Evolutionary conservation across 805 yeast species (phyloP).

Genomic region (Yarrowia sp.): DNA sequence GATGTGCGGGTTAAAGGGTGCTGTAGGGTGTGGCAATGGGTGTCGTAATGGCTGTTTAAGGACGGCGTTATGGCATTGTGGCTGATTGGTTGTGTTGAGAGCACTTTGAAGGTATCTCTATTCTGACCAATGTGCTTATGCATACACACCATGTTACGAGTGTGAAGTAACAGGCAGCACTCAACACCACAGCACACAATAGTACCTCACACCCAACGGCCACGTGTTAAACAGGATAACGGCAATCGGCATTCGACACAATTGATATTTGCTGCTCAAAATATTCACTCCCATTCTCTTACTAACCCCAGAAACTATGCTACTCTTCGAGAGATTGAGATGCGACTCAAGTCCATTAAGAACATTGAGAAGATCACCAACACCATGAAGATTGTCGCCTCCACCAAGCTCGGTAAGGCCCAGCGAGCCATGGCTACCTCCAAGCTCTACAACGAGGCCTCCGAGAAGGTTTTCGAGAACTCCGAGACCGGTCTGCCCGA

Average conservation of each 20-base stretch:
- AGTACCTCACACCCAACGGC: no score
- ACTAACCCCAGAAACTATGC: constrained; percentile 80
- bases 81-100: background rate
- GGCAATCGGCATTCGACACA: no score
- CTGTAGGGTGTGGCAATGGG: constrained; percentile 3
- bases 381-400: constrained; percentile 99
- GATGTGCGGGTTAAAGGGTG: background rate
- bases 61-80: background rate
- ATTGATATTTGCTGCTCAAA: background rate
- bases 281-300: background rate
- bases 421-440: constrained; percentile 92
- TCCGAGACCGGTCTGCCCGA: constrained; percentile 75
- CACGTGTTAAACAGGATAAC: no score
- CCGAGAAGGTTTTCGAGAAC: constrained; percentile 75
- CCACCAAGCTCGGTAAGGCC: constrained; percentile 94
- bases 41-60: background rate
- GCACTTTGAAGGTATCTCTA: background rate
- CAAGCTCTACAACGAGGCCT: constrained; percentile 82
- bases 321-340: constrained; percentile 97
- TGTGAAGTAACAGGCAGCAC: background rate
- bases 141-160: background rate
- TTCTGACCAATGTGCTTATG: constrained; percentile 9
- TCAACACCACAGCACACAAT: background rate
- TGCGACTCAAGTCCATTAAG: constrained; percentile 96
- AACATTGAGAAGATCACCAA: constrained; percentile 99